Evolutionary conservation across 2,329 filamentous ascomycete genomes (phyloP).

Genomic region (Neopestalotiopsis sp.): DNA sequence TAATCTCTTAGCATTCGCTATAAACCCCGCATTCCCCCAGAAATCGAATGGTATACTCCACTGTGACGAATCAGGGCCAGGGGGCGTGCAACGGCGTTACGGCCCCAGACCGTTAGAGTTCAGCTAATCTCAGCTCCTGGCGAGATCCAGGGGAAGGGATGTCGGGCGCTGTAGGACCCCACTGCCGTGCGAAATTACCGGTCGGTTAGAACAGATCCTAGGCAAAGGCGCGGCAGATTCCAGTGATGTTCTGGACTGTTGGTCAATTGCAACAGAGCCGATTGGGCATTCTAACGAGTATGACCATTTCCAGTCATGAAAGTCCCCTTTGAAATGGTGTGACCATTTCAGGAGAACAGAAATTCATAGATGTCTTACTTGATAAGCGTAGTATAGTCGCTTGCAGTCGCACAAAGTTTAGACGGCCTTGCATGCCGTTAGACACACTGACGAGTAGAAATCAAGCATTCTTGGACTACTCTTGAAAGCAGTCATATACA

Average conservation of each 20-base stretch:
- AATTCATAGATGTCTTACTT: not conserved
- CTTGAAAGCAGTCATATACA: too few species aligned
- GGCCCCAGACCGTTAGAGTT: not conserved
- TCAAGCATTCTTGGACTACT: too few species aligned
- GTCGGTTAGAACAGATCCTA: not conserved
- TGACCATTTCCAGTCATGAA: not conserved
- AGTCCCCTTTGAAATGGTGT: not conserved
- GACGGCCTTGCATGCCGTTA: too few species aligned
- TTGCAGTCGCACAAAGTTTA: too few species aligned
- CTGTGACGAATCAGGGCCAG: not conserved
- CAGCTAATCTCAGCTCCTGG: not conserved
- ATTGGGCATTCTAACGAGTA: not conserved
- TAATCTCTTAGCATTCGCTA: not conserved
- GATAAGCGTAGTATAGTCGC: too few species aligned
- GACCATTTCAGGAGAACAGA: not conserved
- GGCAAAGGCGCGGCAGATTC: not conserved
- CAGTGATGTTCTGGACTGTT: not conserved
- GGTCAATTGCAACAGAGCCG: not conserved
- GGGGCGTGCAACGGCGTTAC: not conserved
- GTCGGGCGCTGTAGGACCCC: not conserved
- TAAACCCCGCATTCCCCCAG: not conserved
- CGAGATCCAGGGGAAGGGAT: not conserved
- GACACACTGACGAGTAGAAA: too few species aligned
- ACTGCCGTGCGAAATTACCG: constrained; percentile 7
- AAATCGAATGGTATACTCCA: not conserved